Evolutionary conservation across 352 stramenopile species (phyloP), one percentile per base, ranked within the genome.

Genomic region (Pythium folliculosum): DNA sequence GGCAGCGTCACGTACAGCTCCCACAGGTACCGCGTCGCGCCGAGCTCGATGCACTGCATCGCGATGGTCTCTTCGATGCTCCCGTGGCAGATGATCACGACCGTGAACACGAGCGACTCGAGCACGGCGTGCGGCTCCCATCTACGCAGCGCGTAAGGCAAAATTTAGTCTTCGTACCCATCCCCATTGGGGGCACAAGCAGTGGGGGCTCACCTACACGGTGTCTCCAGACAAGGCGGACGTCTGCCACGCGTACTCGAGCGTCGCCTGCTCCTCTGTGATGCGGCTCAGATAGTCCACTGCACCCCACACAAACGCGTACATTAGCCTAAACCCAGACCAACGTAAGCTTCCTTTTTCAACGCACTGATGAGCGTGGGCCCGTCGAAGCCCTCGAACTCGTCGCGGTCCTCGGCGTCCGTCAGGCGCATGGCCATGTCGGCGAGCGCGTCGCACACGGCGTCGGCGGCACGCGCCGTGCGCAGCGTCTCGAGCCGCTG

Each of bases 61-160:
- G 73, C 80, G 22, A 91, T 87, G 5, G 69, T 67, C 0, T 68
- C 65, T 32, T 91, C 83, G 43, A 93, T 75, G n/a, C 77, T 80
- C 0, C 72, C 78, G 37, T 93, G 85, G 23, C 75, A 86, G 8
- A 92, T 56, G 2, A 73, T 78, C 14, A 91, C 69, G 19, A 91
- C 74, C 88, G 82, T 85, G 50, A 89, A 84, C 19, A 76, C 48
- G 3, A 91, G 65, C 6, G 71, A 86, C 23, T 91, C 83, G n/a
- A 77, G 71, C 0, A 90, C 71, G 66, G 90, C 78, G 7, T 72
- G 69, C 21, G 71, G 53, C 9, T 75, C 48, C 81, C 81, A 89
- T 3, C 83, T 88, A 21, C 21, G 16, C 16, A 13, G 27, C 38
- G 9, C 44, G 17, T 47, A n/a, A 54, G 3, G 48, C 21, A 40